These are phyloP conservation scores for Kalaharituber pfeilii DNA, from an alignment of 2,329 filamentous ascomycete species.

Conservation along the genomic window DNA sequence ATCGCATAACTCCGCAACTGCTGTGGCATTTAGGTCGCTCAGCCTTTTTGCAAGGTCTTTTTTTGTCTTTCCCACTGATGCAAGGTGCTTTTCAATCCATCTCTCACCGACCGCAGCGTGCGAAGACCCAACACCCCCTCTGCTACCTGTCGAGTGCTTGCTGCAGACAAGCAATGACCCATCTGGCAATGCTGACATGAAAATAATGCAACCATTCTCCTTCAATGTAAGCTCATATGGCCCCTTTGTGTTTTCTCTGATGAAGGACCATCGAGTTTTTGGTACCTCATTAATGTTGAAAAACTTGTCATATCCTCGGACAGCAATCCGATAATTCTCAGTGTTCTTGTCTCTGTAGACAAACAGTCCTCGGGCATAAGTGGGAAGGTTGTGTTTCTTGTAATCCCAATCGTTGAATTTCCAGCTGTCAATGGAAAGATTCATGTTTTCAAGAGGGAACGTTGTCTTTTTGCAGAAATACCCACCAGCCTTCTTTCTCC, in stretches of 20 bases:
- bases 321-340: slow-evolving; percentile 57
- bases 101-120: slow-evolving; percentile 71
- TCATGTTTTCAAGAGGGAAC: slow-evolving; percentile 48
- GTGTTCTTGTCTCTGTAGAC: slow-evolving; percentile 49
- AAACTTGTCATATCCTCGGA: slow-evolving; percentile 95
- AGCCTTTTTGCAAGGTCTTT: slow-evolving; percentile 61
- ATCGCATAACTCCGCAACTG: slow-evolving; percentile 90
- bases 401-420: slow-evolving; percentile 91
- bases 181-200: slow-evolving; percentile 80
- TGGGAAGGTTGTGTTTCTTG: slow-evolving; percentile 70
- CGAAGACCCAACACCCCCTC: slow-evolving; percentile 53
- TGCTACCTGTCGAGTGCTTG: slow-evolving; percentile 83
- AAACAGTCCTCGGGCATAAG: slow-evolving; percentile 85
- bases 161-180: slow-evolving; percentile 88
- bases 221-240: slow-evolving; percentile 94
- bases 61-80: slow-evolving; percentile 57
- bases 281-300: slow-evolving; percentile 79
- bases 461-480: slow-evolving; percentile 68
- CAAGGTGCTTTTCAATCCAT: slow-evolving; percentile 66
- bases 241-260: slow-evolving; percentile 56
- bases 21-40: slow-evolving; percentile 68
- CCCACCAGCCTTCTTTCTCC: slow-evolving; percentile 38
- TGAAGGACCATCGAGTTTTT: slow-evolving; percentile 67
- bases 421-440: slow-evolving; percentile 71
- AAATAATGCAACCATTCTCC: slow-evolving; percentile 99